phyloP scores from a whole-genome alignment of 1,284 basidiomycete species.

The Leucoagaricus sp. region DNA sequence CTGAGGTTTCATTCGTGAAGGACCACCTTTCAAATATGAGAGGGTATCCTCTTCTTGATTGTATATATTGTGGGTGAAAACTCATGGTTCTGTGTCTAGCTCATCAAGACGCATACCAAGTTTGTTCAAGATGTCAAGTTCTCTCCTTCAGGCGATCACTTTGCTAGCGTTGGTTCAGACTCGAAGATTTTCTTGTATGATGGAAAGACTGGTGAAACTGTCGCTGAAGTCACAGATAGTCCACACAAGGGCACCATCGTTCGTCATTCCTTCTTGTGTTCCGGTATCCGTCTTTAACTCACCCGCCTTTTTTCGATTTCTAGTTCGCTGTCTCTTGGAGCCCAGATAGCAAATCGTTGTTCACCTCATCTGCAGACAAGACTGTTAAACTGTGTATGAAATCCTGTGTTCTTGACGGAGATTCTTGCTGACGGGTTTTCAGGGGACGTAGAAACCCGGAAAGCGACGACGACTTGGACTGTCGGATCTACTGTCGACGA shows the following conservation, averaged over 20 bases:
- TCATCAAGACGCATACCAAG: conserved; percentile 88
- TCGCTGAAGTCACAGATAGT: conserved; percentile 64
- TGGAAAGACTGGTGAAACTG: conserved; percentile 84
- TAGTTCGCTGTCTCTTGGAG: conserved; percentile 83
- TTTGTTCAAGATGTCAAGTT: conserved; percentile 95
- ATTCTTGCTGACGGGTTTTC: background rate
- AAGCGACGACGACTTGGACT: conserved; percentile 68
- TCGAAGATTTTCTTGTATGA: conserved; percentile 91
- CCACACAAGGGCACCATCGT: conserved; percentile 80
- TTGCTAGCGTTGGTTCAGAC: conserved; percentile 92
- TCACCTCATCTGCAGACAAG: conserved; percentile 87
- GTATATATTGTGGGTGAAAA: background rate
- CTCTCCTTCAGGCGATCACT: conserved; percentile 79
- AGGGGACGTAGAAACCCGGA: conserved; percentile 82
- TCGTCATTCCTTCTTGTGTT: conserved; percentile 31
- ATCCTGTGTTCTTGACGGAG: background rate
- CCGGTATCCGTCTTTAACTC: background rate
- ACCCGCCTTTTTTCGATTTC: background rate
- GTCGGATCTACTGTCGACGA: conserved; percentile 69
- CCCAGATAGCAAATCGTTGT: conserved; percentile 71
- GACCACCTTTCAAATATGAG: conserved; percentile 88
- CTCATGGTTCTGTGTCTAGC: conserved; percentile 37
- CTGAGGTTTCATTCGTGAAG: conserved; percentile 31
- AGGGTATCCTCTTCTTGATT: conserved; percentile 54
- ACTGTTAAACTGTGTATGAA: conserved; percentile 83